A percentile compares a stretch with the other conserved stretches of the same genome.
Evolutionary conservation across 148 eudicot species (phyloP).

Genomic region (Rhododendron mucronatum): DNA sequence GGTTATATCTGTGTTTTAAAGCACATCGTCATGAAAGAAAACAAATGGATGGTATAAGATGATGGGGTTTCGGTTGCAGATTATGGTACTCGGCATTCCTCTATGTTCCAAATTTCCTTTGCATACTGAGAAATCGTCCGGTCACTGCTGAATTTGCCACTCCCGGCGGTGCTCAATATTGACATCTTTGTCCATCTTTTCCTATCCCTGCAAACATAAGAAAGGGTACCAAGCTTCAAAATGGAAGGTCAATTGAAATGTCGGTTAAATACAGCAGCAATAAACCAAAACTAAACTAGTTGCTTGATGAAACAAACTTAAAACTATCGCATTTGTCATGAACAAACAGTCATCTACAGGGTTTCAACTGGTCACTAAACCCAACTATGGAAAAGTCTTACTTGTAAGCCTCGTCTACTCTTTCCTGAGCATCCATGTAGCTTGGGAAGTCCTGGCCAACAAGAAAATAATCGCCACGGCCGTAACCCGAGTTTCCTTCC

Average conservation of each 20-base stretch:
- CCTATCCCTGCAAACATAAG: slow-evolving; percentile 55
- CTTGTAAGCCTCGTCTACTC: slow-evolving; percentile 97
- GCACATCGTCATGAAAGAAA: not conserved
- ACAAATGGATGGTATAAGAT: not conserved
- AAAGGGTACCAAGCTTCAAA: not conserved
- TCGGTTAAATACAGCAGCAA: not conserved
- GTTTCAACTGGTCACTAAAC: not conserved
- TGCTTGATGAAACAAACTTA: not conserved
- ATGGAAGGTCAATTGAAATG: not conserved
- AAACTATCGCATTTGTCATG: not conserved
- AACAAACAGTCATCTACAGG: not conserved
- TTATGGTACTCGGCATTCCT: slow-evolving; percentile 64
- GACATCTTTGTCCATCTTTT: slow-evolving; percentile 94
- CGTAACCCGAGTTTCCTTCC: slow-evolving; percentile 88
- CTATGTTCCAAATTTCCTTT: slow-evolving; percentile 83
- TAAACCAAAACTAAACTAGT: not conserved
- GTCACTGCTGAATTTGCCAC: slow-evolving; percentile 97
- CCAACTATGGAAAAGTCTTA: slow-evolving; percentile 26
- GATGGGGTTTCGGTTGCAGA: not conserved
- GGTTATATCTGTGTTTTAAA: not conserved
- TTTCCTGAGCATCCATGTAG: slow-evolving; percentile 88
- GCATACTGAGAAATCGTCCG: slow-evolving; percentile 93
- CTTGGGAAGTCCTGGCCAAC: slow-evolving; percentile 94
- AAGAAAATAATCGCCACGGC: slow-evolving; percentile 91
- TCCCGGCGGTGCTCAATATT: slow-evolving; percentile 88